phyloP scores from a whole-genome alignment of 805 yeast genomes.

The Candida mattraensis region DNA sequence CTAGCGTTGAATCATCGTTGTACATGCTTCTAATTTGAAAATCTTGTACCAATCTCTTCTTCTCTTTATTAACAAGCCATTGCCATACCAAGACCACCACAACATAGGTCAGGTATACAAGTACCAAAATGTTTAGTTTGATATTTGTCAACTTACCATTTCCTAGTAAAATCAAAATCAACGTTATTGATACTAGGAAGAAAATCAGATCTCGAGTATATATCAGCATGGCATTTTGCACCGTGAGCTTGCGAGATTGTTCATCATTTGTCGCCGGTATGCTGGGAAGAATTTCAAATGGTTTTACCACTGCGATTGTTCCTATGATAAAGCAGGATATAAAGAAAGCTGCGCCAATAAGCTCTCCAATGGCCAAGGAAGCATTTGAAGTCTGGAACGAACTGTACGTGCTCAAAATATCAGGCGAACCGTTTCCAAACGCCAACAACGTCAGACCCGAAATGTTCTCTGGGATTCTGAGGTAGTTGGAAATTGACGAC shows the following conservation, averaged over 20 bases:
- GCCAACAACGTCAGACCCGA: constrained; percentile 90
- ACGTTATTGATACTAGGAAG: constrained; percentile 50
- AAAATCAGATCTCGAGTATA: constrained; percentile 66
- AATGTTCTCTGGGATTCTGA: constrained; percentile 73
- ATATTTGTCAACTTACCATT: constrained; percentile 52
- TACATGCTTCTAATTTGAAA: constrained; percentile 29
- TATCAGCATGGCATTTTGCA: constrained; percentile 37
- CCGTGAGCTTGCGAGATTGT: constrained; percentile 5
- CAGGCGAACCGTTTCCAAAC: constrained; percentile 92
- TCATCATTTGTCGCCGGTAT: constrained; percentile 11
- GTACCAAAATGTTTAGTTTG: constrained; percentile 57
- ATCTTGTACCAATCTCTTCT: constrained; percentile 20
- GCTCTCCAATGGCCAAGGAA: constrained; percentile 82
- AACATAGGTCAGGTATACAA: constrained; percentile 62
- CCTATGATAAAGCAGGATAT: constrained; percentile 81
- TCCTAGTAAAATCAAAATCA: constrained; percentile 48
- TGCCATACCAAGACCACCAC: constrained; percentile 46
- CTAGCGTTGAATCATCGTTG: constrained; percentile 24
- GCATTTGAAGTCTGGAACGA: constrained; percentile 71
- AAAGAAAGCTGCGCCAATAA: constrained; percentile 88
- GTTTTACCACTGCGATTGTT: constrained; percentile 64
- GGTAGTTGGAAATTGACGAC: constrained; percentile 59
- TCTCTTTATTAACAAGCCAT: constrained; percentile 26
- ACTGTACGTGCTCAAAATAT: constrained; percentile 78
- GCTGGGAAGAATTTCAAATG: constrained; percentile 49